Evolutionary conservation across 345 rosid species (phyloP), one percentile per base, ranked within the genome.

Genomic region (Bruguiera parviflora): DNA sequence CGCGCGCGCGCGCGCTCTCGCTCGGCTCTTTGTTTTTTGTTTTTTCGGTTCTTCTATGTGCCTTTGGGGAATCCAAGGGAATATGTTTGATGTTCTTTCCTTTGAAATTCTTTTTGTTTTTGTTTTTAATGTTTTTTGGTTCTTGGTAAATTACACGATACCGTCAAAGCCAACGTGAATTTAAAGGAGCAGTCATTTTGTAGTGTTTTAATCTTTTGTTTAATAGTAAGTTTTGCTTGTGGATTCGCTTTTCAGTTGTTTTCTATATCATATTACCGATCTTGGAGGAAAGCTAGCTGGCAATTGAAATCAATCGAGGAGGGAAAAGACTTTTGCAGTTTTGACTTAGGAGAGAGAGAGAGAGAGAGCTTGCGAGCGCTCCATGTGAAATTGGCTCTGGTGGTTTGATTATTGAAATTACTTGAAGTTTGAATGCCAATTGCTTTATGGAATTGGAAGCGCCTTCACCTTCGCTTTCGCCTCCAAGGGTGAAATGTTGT

Each of bases 401-500:
- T 56, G 25, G 16, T 56, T 56, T 56, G 20, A 18, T 27, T 11
- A 22, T 39, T 21, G 0, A 58, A 55, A 59, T 15, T n/a, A 22
- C n/a, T 66, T 66, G 28, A 35, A 22, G 22, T 62, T 83, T 86
- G 72, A 37, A 78, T 82, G 79, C 29, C 43, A 60, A 16, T 56
- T 61, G 61, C 53, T 20, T 27, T 64, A 91, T 91, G 97, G 91
- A 91, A 75, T 85, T 79, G 46, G 83, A 76, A 71, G 69, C 65
- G 53, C 27, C 67, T 73, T 73, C 87, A 0, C 33, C 64, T 51
- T 31, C 18, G 43, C 22, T 61, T 39, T 68, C 52, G 16, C 71
- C 77, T 29, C 49, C 84, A 15, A 71, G 66, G 65, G 83, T 68
- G 53, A 79, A 74, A 66, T 88, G 92, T 70, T 83, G 89, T 73